Evolutionary conservation across 2,329 filamentous ascomycete species (phyloP), one percentile per base, ranked within the genome.

Genomic region (Rhynchosporium secalis): DNA sequence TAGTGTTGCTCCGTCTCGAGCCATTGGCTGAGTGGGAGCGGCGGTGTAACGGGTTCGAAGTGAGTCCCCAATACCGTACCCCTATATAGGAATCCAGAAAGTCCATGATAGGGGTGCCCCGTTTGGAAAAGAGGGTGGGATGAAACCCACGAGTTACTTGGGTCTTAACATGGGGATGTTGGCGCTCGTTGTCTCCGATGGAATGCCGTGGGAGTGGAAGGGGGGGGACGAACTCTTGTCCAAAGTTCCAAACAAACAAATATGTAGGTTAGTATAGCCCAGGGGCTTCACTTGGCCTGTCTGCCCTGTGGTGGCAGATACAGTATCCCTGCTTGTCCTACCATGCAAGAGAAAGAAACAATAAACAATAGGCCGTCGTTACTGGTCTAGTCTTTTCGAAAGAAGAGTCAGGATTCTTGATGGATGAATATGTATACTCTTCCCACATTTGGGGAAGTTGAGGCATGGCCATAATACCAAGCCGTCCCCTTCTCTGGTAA

Each of bases 41-140:
- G 65, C 63, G 66, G 65, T 67, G 66, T 68, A 62, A 65, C 54
- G 52, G 56, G 40, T 40, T 33, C 49, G 60, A 36, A 45, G 52
- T 62, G 55, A 58, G 60, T 54, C 57, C 29, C 38, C 60, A 46
- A 51, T 59, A 20, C 20, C 20, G 20, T 20, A 20, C 20, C 20
- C 20, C 20, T 20, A 64, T 20, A 64, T 46, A 49, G 47, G n/a
- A 46, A 2, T 20, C 43, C 20, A 9, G 4, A 46, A 46, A 8
- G 28, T 9, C 40, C 40, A 36, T 26, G 40, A 51, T 12, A 56
- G 40, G 54, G 54, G 54, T 56, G 38, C 38, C 38, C 28, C 6
- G 20, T 33, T 28, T 40, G 20, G 7, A 28, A 31, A 55, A 46
- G 56, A 51, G 52, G 55, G 60, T 36, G 58, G 54, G 48, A 52